A percentile compares a stretch with the other conserved stretches of the same genome.
These are phyloP conservation scores for Hypomontagnella submonticulosa DNA, from an alignment of 495 filamentous ascomycete species.

Conservation along the genomic window DNA sequence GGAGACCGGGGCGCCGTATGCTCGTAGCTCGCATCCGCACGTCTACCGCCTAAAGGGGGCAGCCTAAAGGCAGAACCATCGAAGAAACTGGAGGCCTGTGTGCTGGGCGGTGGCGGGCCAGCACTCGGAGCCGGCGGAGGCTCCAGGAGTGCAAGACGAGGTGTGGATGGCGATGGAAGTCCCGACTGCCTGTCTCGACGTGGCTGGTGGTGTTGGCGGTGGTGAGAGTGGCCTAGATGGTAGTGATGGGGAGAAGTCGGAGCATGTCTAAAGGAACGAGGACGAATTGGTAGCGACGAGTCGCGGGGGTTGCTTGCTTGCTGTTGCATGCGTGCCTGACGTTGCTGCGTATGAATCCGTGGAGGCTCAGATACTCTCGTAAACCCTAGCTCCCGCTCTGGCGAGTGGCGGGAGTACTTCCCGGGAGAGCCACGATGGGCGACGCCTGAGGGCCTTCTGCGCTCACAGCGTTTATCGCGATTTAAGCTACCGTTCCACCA, in stretches of 20 bases:
- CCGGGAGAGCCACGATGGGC: slow-evolving; percentile 8
- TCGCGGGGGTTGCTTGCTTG: background rate
- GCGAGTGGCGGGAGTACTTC: background rate
- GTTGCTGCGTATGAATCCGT: too few relatives aligned
- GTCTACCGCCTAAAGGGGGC: slow-evolving; percentile 45
- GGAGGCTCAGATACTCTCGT: too few relatives aligned
- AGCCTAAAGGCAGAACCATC: slow-evolving; percentile 43
- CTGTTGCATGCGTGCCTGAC: too few relatives aligned
- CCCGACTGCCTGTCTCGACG: slow-evolving; percentile 65
- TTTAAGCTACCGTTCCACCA: slow-evolving; percentile 99
- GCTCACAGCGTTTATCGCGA: slow-evolving; percentile 63
- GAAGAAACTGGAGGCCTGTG: slow-evolving; percentile 59
- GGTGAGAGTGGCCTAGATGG: background rate
- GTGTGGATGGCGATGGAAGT: slow-evolving; percentile 75
- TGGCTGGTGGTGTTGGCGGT: slow-evolving; percentile 4
- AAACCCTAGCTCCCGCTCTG: background rate
- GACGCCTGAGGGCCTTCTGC: slow-evolving; percentile 30
- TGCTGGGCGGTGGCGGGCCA: slow-evolving; percentile 69
- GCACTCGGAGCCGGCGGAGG: slow-evolving; percentile 78
- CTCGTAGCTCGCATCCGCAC: slow-evolving; percentile 1
- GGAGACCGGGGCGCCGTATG: background rate
- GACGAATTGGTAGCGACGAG: slow-evolving; percentile 8
- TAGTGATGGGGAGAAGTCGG: slow-evolving; percentile 14
- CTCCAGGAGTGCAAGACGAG: slow-evolving; percentile 68
- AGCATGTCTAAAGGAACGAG: slow-evolving; percentile 1